A percentile compares a stretch with the other conserved stretches of the same genome.
Evolutionary conservation across 345 rosid genomes (phyloP).

Genomic region (Erucastrum elatum): DNA sequence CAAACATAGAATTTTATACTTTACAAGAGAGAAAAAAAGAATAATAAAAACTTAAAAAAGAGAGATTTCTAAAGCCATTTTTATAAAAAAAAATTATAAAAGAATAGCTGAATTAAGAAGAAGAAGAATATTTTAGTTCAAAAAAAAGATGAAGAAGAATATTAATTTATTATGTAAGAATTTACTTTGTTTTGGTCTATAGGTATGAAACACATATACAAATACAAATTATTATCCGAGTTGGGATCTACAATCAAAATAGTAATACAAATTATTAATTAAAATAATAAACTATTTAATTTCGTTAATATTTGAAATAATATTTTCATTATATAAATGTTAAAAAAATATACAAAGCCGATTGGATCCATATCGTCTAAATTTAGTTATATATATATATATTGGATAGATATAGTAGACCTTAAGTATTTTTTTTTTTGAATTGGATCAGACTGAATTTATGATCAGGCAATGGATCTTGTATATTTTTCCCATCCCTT

Average conservation of each 20-base stretch:
- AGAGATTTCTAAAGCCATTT: background rate
- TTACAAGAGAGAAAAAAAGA: background rate
- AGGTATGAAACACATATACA: background rate
- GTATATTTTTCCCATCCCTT: background rate
- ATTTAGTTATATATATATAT: background rate
- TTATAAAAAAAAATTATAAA: too few species aligned
- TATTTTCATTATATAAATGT: background rate
- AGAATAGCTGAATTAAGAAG: background rate
- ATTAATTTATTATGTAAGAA: background rate
- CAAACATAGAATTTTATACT: background rate
- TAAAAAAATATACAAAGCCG: background rate
- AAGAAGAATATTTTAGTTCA: background rate
- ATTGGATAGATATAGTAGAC: background rate
- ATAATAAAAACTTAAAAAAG: background rate
- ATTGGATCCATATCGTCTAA: background rate
- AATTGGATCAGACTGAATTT: background rate
- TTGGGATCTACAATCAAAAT: background rate
- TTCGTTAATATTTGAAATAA: background rate
- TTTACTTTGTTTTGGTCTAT: background rate
- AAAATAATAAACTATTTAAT: background rate
- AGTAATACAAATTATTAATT: too few species aligned
- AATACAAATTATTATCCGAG: background rate
- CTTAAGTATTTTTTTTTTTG: background rate
- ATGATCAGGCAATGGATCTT: constrained; percentile 1
- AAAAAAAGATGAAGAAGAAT: background rate